These are phyloP conservation scores for Phytophthora pluvialis DNA, from an alignment of 352 stramenopile genomes.

Conservation along the genomic window DNA sequence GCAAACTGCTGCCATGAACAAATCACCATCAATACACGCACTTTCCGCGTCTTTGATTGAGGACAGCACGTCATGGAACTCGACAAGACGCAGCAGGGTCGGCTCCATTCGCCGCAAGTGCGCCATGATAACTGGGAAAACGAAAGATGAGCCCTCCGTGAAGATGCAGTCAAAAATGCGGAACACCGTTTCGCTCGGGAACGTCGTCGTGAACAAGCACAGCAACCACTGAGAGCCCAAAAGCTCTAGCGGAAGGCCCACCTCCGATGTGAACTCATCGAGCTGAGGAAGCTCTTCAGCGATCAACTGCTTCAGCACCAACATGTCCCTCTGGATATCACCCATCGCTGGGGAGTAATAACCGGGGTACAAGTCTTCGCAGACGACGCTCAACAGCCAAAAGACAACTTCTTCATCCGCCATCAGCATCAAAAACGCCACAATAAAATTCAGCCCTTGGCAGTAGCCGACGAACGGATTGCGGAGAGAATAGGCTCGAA, in stretches of 20 bases:
- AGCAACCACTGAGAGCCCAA: constrained; percentile 91
- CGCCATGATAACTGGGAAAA: constrained; percentile 88
- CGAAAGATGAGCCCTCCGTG: constrained; percentile 77
- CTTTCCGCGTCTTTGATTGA: constrained; percentile 78
- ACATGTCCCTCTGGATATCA: constrained; percentile 91
- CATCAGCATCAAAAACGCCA: constrained; percentile 81
- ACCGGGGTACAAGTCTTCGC: constrained; percentile 88
- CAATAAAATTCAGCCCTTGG: constrained; percentile 91
- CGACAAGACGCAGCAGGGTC: constrained; percentile 50
- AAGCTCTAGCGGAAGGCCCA: constrained; percentile 87
- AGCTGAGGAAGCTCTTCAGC: constrained; percentile 78
- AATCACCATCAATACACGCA: constrained; percentile 64
- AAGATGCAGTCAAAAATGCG: constrained; percentile 91
- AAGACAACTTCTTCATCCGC: constrained; percentile 90
- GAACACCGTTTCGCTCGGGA: constrained; percentile 87
- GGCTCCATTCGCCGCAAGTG: constrained; percentile 69
- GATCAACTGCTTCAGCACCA: constrained; percentile 89
- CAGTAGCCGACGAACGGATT: constrained; percentile 88
- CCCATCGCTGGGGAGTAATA: constrained; percentile 92
- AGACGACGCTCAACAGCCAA: constrained; percentile 88
- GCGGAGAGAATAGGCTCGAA: constrained; percentile 81
- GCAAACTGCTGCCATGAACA: constrained; percentile 57
- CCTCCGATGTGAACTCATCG: constrained; percentile 73
- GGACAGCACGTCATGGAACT: constrained; percentile 79
- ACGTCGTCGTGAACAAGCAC: constrained; percentile 92